Evolutionary conservation across 768 basidiomycete species (phyloP).

Genomic region (Nidula microcarpa): DNA sequence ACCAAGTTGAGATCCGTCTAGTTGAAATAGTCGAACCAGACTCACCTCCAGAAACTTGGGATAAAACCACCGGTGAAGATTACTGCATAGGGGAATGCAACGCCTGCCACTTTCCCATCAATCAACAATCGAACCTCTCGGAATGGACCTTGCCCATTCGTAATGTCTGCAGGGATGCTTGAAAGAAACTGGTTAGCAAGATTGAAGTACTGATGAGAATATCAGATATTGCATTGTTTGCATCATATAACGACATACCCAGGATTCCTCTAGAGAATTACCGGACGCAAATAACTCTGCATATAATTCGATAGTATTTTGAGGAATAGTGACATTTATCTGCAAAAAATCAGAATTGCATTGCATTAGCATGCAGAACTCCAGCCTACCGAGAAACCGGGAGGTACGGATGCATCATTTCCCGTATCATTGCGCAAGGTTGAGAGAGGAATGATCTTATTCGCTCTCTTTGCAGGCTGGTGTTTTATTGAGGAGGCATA

Average conservation of each 20-base stretch:
- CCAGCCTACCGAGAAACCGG: conserved; percentile 55
- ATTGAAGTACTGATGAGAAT: conserved; percentile 57
- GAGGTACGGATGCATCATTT: conserved; percentile 70
- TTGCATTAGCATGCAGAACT: too few species aligned
- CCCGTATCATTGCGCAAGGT: conserved; percentile 60
- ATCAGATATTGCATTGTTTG: neutral
- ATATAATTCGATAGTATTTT: conserved; percentile 61
- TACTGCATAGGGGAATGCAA: conserved; percentile 49
- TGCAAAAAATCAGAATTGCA: conserved; percentile 15
- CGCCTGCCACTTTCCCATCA: conserved; percentile 43
- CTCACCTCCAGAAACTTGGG: conserved; percentile 66
- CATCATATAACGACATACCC: conserved; percentile 38
- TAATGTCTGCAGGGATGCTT: conserved; percentile 44
- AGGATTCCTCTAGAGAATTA: conserved; percentile 62
- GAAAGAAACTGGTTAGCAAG: conserved; percentile 56
- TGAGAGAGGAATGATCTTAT: conserved; percentile 68
- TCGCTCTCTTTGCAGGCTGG: conserved; percentile 57
- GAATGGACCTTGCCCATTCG: conserved; percentile 44
- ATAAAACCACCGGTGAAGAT: conserved; percentile 77
- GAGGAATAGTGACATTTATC: conserved; percentile 69
- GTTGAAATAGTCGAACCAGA: too few species aligned
- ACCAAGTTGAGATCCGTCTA: too few species aligned
- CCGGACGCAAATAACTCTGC: conserved; percentile 72
- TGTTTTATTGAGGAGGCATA: conserved; percentile 52
- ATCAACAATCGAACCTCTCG: conserved; percentile 45